Percentiles rank a stretch among this genome's conserved stretches.
Evolutionary conservation across 768 basidiomycete species (phyloP).

Genomic region (Gloeostereum incarnatum): DNA sequence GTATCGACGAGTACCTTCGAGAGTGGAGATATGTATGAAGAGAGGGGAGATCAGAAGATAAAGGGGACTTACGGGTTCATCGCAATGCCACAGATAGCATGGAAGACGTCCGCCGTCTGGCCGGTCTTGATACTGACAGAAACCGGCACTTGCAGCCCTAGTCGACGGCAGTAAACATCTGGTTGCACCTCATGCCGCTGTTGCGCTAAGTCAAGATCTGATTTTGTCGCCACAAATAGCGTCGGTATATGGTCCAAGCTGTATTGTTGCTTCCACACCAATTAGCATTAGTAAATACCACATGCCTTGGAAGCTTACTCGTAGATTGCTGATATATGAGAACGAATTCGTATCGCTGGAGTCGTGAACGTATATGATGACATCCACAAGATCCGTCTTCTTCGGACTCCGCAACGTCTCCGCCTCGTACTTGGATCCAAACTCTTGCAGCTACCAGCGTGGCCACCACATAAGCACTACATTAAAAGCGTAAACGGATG

Average conservation of each 20-base stretch:
- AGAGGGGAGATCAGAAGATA: conserved; percentile 13
- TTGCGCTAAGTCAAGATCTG: conserved; percentile 91
- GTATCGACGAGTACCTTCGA: conserved; percentile 63
- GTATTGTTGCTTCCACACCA: conserved; percentile 79
- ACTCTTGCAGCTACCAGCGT: conserved; percentile 79
- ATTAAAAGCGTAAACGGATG: background rate
- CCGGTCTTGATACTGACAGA: conserved; percentile 86
- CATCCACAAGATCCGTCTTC: conserved; percentile 88
- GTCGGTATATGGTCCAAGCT: conserved; percentile 92
- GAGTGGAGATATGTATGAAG: conserved; percentile 5
- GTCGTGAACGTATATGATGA: conserved; percentile 93
- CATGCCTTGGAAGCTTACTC: conserved; percentile 37
- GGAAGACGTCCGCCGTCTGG: conserved; percentile 81
- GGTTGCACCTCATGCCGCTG: conserved; percentile 99
- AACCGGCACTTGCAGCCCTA: conserved; percentile 89
- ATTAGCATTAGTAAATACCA: background rate
- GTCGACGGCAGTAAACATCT: conserved; percentile 87
- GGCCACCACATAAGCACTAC: background rate
- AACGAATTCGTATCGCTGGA: conserved; percentile 99
- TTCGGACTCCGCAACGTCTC: conserved; percentile 84
- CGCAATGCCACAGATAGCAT: conserved; percentile 75
- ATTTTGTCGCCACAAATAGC: conserved; percentile 97
- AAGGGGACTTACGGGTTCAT: conserved; percentile 69
- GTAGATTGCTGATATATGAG: conserved; percentile 93
- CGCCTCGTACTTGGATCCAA: conserved; percentile 91